Evolutionary conservation across 768 basidiomycete genomes (phyloP), one percentile per base, ranked within the genome.

Genomic region (Fomitopsis pulvina): DNA sequence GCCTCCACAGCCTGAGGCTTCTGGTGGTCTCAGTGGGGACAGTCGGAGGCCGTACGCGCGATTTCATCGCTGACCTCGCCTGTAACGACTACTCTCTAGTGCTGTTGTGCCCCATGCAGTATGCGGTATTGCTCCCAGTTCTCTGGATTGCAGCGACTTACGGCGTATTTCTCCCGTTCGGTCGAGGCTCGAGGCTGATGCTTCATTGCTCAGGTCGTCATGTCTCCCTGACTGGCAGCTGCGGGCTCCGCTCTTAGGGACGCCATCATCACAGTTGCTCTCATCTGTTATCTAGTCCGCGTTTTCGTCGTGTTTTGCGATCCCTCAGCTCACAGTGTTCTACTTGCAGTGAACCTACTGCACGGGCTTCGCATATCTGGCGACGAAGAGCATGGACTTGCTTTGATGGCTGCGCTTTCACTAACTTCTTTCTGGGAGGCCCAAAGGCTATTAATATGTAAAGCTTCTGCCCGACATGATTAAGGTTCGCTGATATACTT

Each of bases 161-260:
- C 34, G 14, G n/a, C n/a, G 34, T 37, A 37, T 14, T 12, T 12
- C 18, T 12, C 18, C 5, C 4, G 14, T 37, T 16, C 34, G 14
- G 4, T 37, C 7, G 14, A 7, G 14, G 34, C 34, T 6, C 14
- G 34, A 16, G 14, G 4, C 34, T 37, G 5, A 37, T 18, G 5
- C 4, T 16, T 16, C 5, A 7, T 37, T 5, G 14, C 14, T 7
- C 24, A 44, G 25, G 24, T 28, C 11, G 48, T 67, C 38, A 63
- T 62, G 42, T 66, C 63, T 32, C 34, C 64, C 9, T 80, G 78
- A 77, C 70, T 80, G 28, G 56, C n/a, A n/a, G n/a, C n/a, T n/a
- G n/a, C 69, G n/a, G 58, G 71, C 0, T 68, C 75, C 12, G 72
- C 71, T 4, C 60, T 68, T 11, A 68, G 71, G 9, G 79, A 80